Evolutionary conservation across 2,329 filamentous ascomycete species (phyloP).

Genomic region (Diaporthe vaccinii): DNA sequence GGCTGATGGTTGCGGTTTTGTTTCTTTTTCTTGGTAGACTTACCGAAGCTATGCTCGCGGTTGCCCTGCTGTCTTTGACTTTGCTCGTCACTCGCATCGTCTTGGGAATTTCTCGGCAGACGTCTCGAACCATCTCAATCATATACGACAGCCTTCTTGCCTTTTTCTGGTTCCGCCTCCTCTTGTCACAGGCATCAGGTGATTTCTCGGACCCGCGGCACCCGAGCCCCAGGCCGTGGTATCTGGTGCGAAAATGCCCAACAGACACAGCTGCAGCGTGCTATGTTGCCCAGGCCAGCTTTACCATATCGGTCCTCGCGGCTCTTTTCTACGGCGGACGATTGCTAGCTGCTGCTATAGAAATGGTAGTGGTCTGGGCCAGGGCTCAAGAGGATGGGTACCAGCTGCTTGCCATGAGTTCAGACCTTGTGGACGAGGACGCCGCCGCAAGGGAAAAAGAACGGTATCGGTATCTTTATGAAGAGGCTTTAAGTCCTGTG

Average conservation of each 20-base stretch:
- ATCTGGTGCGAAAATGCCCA: neutral
- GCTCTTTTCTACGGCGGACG: slow-evolving; percentile 11
- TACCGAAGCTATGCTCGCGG: neutral
- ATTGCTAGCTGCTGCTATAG: neutral
- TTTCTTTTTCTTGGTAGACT: neutral
- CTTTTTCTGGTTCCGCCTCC: slow-evolving; percentile 2
- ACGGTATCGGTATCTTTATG: neutral
- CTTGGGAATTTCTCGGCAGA: neutral
- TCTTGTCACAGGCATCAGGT: neutral
- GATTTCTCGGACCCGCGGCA: slow-evolving; percentile 3
- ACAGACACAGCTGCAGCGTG: neutral
- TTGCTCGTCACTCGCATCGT: neutral
- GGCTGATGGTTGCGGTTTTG: neutral
- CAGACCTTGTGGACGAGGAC: neutral
- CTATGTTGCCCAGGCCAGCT: neutral
- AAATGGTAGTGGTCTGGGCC: neutral
- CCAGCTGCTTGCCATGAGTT: neutral
- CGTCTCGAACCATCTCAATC: neutral
- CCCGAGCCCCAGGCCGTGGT: neutral
- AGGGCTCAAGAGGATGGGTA: neutral
- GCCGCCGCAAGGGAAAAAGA: neutral
- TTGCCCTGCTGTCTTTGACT: neutral
- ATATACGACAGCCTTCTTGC: slow-evolving; percentile 6
- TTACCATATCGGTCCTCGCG: neutral
- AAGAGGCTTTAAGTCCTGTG: neutral